Base-by-base conservation (phyloP, 148 eudicot genomes). In the Simmondsia chinensis region DNA sequence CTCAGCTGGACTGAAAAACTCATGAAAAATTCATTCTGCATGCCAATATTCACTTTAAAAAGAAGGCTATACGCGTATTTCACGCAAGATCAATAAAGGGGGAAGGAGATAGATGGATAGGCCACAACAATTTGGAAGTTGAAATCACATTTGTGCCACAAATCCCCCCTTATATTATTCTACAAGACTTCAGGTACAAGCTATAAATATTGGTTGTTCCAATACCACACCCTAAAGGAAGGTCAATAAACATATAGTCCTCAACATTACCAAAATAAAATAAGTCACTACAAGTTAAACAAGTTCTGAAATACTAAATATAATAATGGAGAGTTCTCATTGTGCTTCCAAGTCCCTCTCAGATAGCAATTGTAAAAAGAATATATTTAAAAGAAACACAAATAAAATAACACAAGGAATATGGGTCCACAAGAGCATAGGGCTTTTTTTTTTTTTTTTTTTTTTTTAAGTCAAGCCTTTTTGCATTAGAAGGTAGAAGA, bases 261-360 rank as follows among this genome's bases (percentile, higher is more conserved):
- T 56, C 55, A 51, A 51, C 50, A 63, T 56, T 57, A 37, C 16
- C 20, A 30, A 62, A 32, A 29, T 15, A 61, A 33, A 38, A 62
- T 49, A 48, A 51, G 53, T 53, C 56, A 26, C 36, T 16, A 34
- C 42, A 9, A 54, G 26, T 51, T 48, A 54, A 48, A 45, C 19
- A 46, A 46, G 39, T 24, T 22, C 20, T 39, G 28, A 59, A 50
- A 33, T 20, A 20, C 27, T 31, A 9, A 22, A 11, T 57, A 63
- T 47, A 57, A 48, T 60, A 60, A 46, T 64, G 28, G 50, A 40
- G 54, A 65, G 63, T 42, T 60, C 48, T 60, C 60, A 29, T 56
- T 50, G 55, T 51, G 32, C 54, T 60, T 41, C 41, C 62, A 60
- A 54, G 54, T 44, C 43, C 58, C 28, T 21, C 52, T 56, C 51